phyloP scores from a whole-genome alignment of 306 rosid species.

The Prunus padus region DNA sequence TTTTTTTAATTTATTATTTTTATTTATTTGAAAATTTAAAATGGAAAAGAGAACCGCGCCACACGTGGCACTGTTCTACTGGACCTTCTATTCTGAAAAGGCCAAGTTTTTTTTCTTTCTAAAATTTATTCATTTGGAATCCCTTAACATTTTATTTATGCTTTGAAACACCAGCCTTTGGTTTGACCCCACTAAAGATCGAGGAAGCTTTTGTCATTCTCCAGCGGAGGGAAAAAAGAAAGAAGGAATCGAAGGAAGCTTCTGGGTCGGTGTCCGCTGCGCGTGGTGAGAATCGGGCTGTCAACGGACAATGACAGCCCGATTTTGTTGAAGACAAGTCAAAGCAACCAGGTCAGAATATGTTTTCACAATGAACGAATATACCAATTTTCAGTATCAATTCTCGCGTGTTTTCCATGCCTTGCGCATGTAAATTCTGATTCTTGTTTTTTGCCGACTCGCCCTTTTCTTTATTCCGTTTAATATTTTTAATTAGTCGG shows the following conservation, averaged over 20 bases:
- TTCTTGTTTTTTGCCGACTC: not conserved
- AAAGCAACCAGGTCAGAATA: slow-evolving; percentile 41
- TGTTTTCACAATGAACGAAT: slow-evolving; percentile 35
- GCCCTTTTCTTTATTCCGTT: not conserved
- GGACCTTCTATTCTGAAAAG: not conserved
- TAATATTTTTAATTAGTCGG: not conserved
- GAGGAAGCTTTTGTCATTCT: not conserved
- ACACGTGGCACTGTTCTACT: not conserved
- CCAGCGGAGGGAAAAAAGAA: not conserved
- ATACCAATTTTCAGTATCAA: slow-evolving; percentile 16
- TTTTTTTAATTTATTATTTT: too few species aligned
- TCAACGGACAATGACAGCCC: slow-evolving; percentile 67
- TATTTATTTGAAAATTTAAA: too few species aligned
- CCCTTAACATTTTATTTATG: not conserved
- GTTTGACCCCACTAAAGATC: not conserved
- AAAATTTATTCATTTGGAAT: too few species aligned
- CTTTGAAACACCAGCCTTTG: not conserved
- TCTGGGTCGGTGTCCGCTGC: slow-evolving; percentile 4
- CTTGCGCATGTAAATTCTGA: slow-evolving; percentile 21
- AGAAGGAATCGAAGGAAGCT: not conserved
- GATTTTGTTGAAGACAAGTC: slow-evolving; percentile 30
- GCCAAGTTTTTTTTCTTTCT: too few species aligned
- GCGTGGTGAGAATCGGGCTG: slow-evolving; percentile 49
- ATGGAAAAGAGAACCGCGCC: too few species aligned
- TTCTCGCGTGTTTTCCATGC: slow-evolving; percentile 32